Conservation (phyloP, 768 basidiomycete species). For the Mrakia blollopis region DNA sequence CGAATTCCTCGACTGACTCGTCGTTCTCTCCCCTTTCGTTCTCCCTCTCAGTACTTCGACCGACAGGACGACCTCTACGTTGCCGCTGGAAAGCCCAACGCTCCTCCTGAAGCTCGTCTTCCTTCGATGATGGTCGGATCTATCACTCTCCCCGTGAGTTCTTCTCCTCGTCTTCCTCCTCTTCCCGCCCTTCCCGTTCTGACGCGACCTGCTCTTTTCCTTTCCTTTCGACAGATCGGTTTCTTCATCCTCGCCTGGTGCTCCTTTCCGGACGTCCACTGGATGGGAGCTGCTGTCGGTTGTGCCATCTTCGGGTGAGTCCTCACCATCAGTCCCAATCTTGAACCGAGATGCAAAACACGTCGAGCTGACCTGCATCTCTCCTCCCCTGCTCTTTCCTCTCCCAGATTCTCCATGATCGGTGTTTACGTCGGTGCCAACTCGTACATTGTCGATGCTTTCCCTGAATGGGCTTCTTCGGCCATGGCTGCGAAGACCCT, state of each 20-base stretch:
- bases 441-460: slow-evolving; percentile 22
- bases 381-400: too few relatives aligned
- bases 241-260: slow-evolving; percentile 30
- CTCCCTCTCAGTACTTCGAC: not conserved
- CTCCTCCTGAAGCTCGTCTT: slow-evolving; percentile 18
- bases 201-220: too few relatives aligned
- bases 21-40: too few relatives aligned
- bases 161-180: too few relatives aligned
- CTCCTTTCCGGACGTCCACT: slow-evolving; percentile 24
- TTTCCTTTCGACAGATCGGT: not conserved
- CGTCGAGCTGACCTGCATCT: too few relatives aligned
- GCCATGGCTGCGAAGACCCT: slow-evolving; percentile 26
- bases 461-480: slow-evolving; percentile 19
- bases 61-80: not conserved
- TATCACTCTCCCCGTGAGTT: slow-evolving; percentile 5
- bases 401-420: slow-evolving; percentile 16
- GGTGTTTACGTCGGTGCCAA: slow-evolving; percentile 12
- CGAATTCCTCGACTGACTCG: too few relatives aligned
- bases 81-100: not conserved
- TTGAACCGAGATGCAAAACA: too few relatives aligned
- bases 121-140: slow-evolving; percentile 29
- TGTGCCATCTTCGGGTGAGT: slow-evolving; percentile 13
- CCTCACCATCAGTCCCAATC: too few relatives aligned
- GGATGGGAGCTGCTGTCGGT: slow-evolving; percentile 28
- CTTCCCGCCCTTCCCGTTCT: too few relatives aligned